phyloP scores from a whole-genome alignment of 2,329 filamentous ascomycete species.

The Fusarium sp. region DNA sequence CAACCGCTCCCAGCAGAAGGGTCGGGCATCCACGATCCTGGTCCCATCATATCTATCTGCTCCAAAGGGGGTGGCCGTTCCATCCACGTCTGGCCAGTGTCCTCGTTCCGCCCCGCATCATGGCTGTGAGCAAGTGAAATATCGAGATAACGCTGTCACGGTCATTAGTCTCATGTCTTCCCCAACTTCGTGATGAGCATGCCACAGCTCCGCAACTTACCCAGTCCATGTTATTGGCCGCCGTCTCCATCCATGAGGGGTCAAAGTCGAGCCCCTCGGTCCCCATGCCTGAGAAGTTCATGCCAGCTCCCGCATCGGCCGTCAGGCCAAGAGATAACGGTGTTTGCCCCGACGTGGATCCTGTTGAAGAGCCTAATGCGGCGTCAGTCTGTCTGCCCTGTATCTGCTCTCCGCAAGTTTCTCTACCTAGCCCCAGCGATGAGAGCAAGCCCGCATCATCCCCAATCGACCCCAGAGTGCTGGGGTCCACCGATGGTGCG shows the following conservation, averaged over 20 bases:
- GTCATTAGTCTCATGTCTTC: constrained; percentile 15
- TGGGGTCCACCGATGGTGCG: constrained; percentile 34
- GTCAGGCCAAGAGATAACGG: constrained; percentile 37
- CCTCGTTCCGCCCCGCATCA: constrained; percentile 43
- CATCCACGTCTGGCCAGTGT: constrained; percentile 46
- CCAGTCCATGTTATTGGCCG: constrained; percentile 53
- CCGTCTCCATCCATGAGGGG: constrained; percentile 51
- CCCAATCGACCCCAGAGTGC: constrained; percentile 33
- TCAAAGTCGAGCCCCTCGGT: constrained; percentile 47
- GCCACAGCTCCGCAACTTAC: constrained; percentile 42
- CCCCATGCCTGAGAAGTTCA: constrained; percentile 37
- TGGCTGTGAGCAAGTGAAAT: constrained; percentile 50
- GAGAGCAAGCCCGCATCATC: constrained; percentile 36
- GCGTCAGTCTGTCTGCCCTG: constrained; percentile 29
- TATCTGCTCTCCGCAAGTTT: not conserved
- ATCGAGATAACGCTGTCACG: constrained; percentile 48
- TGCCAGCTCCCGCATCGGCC: constrained; percentile 31
- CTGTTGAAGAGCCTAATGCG: constrained; percentile 26
- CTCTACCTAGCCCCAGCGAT: constrained; percentile 40
- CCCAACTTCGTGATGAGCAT: not conserved
- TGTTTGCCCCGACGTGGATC: constrained; percentile 33
- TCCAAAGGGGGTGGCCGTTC: constrained; percentile 44
- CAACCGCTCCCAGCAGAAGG: constrained; percentile 8
- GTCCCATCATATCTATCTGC: constrained; percentile 42
- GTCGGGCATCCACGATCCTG: constrained; percentile 36